Base-by-base conservation (phyloP, 106 monocot species). In the Vanilla planifolia region DNA sequence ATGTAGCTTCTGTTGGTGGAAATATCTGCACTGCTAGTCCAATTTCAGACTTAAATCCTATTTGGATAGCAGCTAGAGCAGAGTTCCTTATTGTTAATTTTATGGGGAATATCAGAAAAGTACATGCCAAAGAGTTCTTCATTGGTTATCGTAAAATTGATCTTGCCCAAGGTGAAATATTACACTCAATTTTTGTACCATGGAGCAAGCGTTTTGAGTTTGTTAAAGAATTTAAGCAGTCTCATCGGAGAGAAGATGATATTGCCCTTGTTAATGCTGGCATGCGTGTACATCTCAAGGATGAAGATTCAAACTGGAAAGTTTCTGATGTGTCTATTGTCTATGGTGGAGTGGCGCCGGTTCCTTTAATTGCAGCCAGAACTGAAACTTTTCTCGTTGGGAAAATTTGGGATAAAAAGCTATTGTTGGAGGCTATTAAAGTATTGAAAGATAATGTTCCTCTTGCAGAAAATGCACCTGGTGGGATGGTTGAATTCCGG, bases 261-360 rank as follows among this genome's bases (percentile, higher is more conserved):
- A 98, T 98, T 73, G 98, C 98, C 29, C 88, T 98, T 64, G 98
- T 98, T 46, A 98, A 98, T 85, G 84, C 98, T 40, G 98, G 88
- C 40, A 88, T 98, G 85, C 92, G 92, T 60, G 82, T 82, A 8
- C 66, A 65, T 69, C 70, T 98, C 13, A 51, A 60, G 59, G 48
- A 79, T 70, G 71, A 65, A 15, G 70, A 59, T 16, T 68, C 55
- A 35, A 79, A 76, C 40, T 98, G 73, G 71, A 62, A 30, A 57
- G 61, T 92, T 64, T 73, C 70, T 67, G 98, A 92, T 63, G 47
- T 73, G 26, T 92, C 88, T 20, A 79, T 98, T 61, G 71, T 92
- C 41, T 98, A 75, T 82, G 98, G 98, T 63, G 98, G 98, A 16
- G 88, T 98, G 20, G 91, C 92, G 28, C 81, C 98, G 14, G 75